Conservation (phyloP, 306 rosid species). For the Corylus heterophylla region DNA sequence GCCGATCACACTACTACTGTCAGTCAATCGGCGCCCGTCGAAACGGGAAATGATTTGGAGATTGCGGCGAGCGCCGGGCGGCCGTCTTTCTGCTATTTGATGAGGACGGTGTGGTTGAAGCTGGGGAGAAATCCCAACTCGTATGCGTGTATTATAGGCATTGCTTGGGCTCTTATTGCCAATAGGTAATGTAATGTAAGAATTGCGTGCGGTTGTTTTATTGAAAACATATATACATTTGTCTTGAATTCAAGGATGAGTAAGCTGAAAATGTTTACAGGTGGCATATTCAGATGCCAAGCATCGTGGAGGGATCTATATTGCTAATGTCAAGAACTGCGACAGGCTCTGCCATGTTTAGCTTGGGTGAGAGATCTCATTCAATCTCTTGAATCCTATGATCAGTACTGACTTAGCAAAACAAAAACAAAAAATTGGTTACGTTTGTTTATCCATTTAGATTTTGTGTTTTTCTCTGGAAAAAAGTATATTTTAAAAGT, state of each 20-base stretch:
- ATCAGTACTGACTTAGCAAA: too few species aligned
- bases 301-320: constrained; percentile 74
- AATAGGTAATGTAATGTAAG: constrained; percentile 44
- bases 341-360: constrained; percentile 92
- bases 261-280: constrained; percentile 23
- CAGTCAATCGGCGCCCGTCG: not conserved
- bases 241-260: not conserved
- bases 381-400: not conserved
- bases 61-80: not conserved
- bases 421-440: too few species aligned
- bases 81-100: constrained; percentile 55
- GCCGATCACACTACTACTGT: too few species aligned
- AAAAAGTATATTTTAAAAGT: too few species aligned
- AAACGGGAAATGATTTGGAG: constrained; percentile 55
- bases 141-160: constrained; percentile 73
- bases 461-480: too few species aligned
- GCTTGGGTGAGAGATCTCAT: constrained; percentile 67
- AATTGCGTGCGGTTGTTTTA: not conserved
- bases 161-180: constrained; percentile 82
- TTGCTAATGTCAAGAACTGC: constrained; percentile 86
- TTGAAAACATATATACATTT: too few species aligned
- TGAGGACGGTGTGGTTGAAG: constrained; percentile 72
- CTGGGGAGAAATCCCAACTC: constrained; percentile 78
- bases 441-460: too few species aligned
- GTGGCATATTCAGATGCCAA: constrained; percentile 80